Conservation (phyloP, 164 flowering plant species). For the Dillenia suffruticosa region DNA sequence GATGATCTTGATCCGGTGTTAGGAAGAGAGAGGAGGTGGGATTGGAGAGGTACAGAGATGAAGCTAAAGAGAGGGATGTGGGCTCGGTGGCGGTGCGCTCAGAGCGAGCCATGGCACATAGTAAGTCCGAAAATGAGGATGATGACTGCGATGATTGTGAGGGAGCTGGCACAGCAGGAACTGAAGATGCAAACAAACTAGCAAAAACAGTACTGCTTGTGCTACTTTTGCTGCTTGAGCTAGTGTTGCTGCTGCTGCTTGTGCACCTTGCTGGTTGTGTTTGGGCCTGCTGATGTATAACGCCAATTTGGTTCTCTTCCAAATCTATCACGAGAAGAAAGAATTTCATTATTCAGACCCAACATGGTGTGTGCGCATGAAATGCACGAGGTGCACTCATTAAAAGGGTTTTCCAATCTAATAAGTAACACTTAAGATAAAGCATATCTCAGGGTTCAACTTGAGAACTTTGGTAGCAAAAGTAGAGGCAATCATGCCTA, state of each 20-base stretch:
- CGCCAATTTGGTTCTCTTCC: constrained; percentile 27
- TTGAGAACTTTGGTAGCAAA: constrained; percentile 13
- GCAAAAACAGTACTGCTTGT: constrained; percentile 41
- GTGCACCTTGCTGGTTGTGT: constrained; percentile 13
- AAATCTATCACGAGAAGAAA: constrained; percentile 18
- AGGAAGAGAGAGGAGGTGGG: constrained; percentile 26
- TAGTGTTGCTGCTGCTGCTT: constrained; percentile 10
- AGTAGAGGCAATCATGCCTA: constrained; percentile 28
- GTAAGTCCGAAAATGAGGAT: constrained; percentile 25
- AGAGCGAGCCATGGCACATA: constrained; percentile 24
- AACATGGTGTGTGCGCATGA: too few relatives aligned
- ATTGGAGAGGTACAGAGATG: constrained; percentile 45
- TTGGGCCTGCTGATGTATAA: background rate
- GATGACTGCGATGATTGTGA: constrained; percentile 21
- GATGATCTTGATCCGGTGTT: constrained; percentile 17
- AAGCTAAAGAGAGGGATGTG: constrained; percentile 18
- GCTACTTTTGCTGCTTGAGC: constrained; percentile 9
- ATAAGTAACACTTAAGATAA: background rate
- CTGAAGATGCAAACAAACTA: constrained; percentile 40
- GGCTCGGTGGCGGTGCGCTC: constrained; percentile 16
- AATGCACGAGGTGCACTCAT: too few relatives aligned
- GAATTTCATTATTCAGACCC: background rate
- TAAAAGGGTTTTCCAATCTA: background rate
- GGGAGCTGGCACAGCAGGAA: constrained; percentile 7
- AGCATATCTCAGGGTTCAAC: background rate